Evolutionary conservation across 805 yeast species (phyloP).

Genomic region (Metschnikowia corniflorae): DNA sequence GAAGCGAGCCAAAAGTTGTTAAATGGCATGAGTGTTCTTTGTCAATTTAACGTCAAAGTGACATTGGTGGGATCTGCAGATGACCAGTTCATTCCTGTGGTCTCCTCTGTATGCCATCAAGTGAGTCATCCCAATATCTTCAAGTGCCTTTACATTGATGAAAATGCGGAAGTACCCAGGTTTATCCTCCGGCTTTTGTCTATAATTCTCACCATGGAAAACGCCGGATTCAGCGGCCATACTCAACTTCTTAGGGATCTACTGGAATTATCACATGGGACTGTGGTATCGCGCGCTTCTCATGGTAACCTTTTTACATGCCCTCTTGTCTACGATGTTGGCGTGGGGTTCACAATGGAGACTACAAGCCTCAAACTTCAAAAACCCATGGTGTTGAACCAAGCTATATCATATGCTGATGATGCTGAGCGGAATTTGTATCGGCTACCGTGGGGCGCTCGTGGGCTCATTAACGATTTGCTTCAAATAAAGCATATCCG

Average conservation of each 20-base stretch:
- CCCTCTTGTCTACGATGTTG: slow-evolving; percentile 25
- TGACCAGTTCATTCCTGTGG: slow-evolving; percentile 38
- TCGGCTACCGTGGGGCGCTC: slow-evolving; percentile 37
- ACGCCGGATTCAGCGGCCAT: slow-evolving; percentile 35
- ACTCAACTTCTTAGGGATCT: slow-evolving; percentile 25
- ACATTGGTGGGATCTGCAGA: slow-evolving; percentile 31
- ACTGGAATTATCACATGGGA: slow-evolving; percentile 28
- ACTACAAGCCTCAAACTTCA: slow-evolving; percentile 28
- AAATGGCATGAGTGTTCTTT: slow-evolving; percentile 20
- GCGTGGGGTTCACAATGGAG: slow-evolving; percentile 33
- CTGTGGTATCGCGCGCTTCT: slow-evolving; percentile 9
- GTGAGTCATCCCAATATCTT: slow-evolving; percentile 37
- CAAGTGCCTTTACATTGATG: slow-evolving; percentile 25
- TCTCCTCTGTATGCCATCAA: slow-evolving; percentile 28
- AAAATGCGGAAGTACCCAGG: slow-evolving; percentile 20
- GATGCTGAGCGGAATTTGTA: slow-evolving; percentile 19
- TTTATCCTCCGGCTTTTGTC: slow-evolving; percentile 29
- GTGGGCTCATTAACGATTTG: slow-evolving; percentile 37
- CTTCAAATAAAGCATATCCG: slow-evolving; percentile 29
- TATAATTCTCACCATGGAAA: slow-evolving; percentile 29
- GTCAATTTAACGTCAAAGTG: slow-evolving; percentile 30
- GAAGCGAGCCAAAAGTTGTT: slow-evolving; percentile 15
- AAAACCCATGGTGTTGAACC: slow-evolving; percentile 4
- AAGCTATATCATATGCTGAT: not conserved
- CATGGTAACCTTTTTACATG: slow-evolving; percentile 28